These are phyloP conservation scores for Coriaria nepalensis DNA, from an alignment of 306 rosid genomes.

Conservation along the genomic window DNA sequence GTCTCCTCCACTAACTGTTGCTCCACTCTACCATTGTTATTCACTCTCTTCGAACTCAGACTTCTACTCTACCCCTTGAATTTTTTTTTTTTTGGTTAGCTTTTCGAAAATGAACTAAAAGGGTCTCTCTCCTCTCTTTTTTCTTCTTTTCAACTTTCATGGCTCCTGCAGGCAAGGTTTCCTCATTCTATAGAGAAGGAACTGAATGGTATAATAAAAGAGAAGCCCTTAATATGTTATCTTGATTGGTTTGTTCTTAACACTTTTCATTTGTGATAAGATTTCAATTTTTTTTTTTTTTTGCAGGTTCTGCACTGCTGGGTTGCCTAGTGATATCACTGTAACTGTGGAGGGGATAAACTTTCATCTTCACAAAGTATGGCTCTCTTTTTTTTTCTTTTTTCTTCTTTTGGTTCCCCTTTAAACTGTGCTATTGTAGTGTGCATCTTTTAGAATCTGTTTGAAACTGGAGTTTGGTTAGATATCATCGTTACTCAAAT, in stretches of 20 bases:
- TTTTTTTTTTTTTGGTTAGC: too few relatives aligned
- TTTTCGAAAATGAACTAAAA: slow-evolving; percentile 25
- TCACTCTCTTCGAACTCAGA: too few relatives aligned
- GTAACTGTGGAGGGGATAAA: slow-evolving; percentile 41
- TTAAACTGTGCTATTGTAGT: too few relatives aligned
- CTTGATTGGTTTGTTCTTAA: not conserved
- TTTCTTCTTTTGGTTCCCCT: too few relatives aligned
- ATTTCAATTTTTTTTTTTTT: slow-evolving; percentile 9
- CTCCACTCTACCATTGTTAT: too few relatives aligned
- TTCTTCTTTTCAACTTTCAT: slow-evolving; percentile 18
- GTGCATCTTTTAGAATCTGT: too few relatives aligned
- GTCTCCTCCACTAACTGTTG: too few relatives aligned
- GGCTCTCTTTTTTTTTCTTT: not conserved
- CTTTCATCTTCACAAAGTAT: slow-evolving; percentile 85
- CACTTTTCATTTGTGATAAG: not conserved
- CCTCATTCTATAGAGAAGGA: slow-evolving; percentile 64
- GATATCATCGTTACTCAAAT: too few relatives aligned
- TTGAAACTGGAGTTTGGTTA: too few relatives aligned
- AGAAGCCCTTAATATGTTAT: not conserved
- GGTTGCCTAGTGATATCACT: slow-evolving; percentile 59
- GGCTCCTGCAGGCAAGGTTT: slow-evolving; percentile 71
- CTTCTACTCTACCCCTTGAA: too few relatives aligned
- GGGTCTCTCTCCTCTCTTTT: slow-evolving; percentile 6
- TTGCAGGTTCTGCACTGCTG: slow-evolving; percentile 60
- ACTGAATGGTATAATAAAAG: slow-evolving; percentile 46